These are phyloP conservation scores for Rubia peregrina DNA, from an alignment of 305 asterid genomes.

Conservation along the genomic window DNA sequence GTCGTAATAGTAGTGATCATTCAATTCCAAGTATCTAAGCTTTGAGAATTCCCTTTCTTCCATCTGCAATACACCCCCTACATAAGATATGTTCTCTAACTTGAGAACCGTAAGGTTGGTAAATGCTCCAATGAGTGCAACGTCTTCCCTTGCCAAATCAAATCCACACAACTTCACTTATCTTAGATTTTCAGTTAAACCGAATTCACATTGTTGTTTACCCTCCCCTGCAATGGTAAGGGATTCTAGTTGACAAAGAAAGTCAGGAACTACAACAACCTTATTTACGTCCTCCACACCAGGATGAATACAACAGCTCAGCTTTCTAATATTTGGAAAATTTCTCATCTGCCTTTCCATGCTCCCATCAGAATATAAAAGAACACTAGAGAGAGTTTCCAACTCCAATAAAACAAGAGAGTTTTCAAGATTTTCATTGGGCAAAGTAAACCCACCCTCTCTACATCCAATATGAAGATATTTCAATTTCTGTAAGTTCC, in stretches of 20 bases:
- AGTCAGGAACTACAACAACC: slow-evolving; percentile 2
- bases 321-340: slow-evolving; percentile 6
- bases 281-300: not conserved
- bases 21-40: not conserved
- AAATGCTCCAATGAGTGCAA: not conserved
- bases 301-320: not conserved
- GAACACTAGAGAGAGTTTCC: not conserved
- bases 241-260: not conserved
- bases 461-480: not conserved
- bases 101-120: not conserved
- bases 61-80: not conserved
- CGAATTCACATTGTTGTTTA: not conserved
- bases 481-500: not conserved
- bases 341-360: not conserved
- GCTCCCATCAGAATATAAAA: not conserved
- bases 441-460: not conserved
- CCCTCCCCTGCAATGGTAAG: not conserved
- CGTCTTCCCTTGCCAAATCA: not conserved
- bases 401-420: not conserved
- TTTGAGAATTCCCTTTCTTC: slow-evolving; percentile 1
- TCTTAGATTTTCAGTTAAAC: not conserved
- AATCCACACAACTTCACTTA: not conserved
- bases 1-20: not conserved
- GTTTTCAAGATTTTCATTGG: not conserved
- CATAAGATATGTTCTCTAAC: not conserved